phyloP scores from a whole-genome alignment of 768 basidiomycete species.

The Symmetrospora coprosmae region DNA sequence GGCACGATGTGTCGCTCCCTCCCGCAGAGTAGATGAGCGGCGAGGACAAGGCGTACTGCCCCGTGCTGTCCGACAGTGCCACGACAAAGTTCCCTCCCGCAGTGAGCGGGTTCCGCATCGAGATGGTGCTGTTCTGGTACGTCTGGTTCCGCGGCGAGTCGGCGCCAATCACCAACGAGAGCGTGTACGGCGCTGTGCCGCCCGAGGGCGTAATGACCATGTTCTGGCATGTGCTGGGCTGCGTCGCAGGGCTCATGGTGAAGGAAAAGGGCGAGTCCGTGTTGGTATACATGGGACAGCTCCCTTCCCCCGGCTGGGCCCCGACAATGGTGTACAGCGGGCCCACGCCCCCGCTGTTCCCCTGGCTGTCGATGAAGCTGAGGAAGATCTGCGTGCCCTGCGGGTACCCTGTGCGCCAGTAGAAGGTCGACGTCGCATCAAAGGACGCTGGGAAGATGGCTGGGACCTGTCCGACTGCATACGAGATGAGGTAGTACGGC shows the following conservation, averaged over 20 bases:
- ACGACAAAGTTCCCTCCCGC: slow-evolving; percentile 14
- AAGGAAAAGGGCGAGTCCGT: background rate
- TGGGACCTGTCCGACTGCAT: background rate
- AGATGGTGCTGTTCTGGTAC: background rate
- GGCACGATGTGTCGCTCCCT: slow-evolving; percentile 17
- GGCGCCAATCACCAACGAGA: background rate
- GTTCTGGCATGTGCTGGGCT: slow-evolving; percentile 20
- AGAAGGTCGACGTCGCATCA: slow-evolving; percentile 1
- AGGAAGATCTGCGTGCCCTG: slow-evolving; percentile 17
- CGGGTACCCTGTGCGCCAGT: background rate
- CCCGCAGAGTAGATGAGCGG: slow-evolving; percentile 15
- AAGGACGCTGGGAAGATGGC: background rate
- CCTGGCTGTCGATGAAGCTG: slow-evolving; percentile 18
- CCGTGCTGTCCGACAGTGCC: slow-evolving; percentile 10
- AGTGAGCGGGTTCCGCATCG: background rate
- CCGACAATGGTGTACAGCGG: background rate
- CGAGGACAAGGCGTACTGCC: background rate
- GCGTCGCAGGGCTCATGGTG: background rate
- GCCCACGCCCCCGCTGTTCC: slow-evolving; percentile 13
- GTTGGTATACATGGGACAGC: background rate
- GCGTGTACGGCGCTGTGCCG: slow-evolving; percentile 13
- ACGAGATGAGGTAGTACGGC: slow-evolving; percentile 21
- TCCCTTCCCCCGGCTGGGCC: background rate
- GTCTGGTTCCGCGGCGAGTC: slow-evolving; percentile 9
- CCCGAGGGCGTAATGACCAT: background rate